Conservation (phyloP, 805 yeast genomes). For the Candida methanosorbosa region DNA sequence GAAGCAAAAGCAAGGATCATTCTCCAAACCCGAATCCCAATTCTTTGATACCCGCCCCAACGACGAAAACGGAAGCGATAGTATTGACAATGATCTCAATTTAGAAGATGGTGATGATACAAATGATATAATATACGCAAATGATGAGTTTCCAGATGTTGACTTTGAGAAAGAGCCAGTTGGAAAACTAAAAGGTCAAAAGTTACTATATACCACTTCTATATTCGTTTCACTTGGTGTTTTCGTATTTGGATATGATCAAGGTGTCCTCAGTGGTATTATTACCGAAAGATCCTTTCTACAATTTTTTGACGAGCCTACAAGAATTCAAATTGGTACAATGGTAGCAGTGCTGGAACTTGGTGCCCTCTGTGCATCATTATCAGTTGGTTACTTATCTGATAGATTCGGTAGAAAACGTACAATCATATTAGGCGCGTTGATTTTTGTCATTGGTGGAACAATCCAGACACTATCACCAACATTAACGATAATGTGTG, state of each 20-base stretch:
- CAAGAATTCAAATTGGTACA: conserved; percentile 65
- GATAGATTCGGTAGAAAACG: conserved; percentile 72
- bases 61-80: neutral
- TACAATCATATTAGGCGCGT: conserved; percentile 69
- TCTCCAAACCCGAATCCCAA: conserved; percentile 5
- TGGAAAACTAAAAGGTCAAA: conserved; percentile 12
- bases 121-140: conserved; percentile 1
- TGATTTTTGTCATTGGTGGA: conserved; percentile 71
- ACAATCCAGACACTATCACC: conserved; percentile 55
- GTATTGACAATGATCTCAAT: neutral
- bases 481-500: conserved; percentile 46
- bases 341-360: conserved; percentile 80
- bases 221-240: conserved; percentile 24
- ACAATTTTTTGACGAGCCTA: conserved; percentile 60
- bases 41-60: conserved; percentile 4
- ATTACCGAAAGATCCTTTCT: conserved; percentile 64
- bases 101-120: conserved; percentile 6
- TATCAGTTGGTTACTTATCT: conserved; percentile 65
- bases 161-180: conserved; percentile 11
- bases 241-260: conserved; percentile 64
- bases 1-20: neutral
- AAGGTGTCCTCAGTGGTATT: conserved; percentile 74
- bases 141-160: conserved; percentile 8
- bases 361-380: conserved; percentile 71
- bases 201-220: conserved; percentile 17